Percentiles rank a stretch among this genome's conserved stretches.
Evolutionary conservation across 495 filamentous ascomycete genomes (phyloP).

Genomic region (Talaromyces trachyspermus): DNA sequence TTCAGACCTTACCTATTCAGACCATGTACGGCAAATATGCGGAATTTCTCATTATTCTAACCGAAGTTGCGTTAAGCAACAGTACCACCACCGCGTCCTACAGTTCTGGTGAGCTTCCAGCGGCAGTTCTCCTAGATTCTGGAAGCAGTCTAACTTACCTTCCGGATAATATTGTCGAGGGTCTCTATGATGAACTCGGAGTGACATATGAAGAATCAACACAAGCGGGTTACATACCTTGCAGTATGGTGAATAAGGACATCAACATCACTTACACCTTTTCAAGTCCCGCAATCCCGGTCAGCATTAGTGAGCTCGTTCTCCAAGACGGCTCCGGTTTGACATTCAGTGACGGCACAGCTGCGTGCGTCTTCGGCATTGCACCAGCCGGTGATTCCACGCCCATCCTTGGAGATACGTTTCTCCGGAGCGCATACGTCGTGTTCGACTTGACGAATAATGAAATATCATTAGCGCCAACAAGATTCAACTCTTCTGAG

Average conservation of each 20-base stretch:
- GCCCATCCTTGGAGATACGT: slow-evolving; percentile 82
- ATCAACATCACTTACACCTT: slow-evolving; percentile 64
- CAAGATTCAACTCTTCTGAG: slow-evolving; percentile 66
- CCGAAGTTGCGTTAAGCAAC: slow-evolving; percentile 46
- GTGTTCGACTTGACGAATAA: slow-evolving; percentile 88
- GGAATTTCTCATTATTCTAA: slow-evolving; percentile 82
- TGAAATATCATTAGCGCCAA: slow-evolving; percentile 79
- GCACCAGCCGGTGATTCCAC: slow-evolving; percentile 58
- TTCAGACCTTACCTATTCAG: slow-evolving; percentile 72
- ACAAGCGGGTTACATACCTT: slow-evolving; percentile 61
- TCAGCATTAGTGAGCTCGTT: slow-evolving; percentile 71
- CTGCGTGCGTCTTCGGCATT: slow-evolving; percentile 70
- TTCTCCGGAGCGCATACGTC: slow-evolving; percentile 84
- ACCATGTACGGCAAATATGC: slow-evolving; percentile 47
- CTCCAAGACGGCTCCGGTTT: slow-evolving; percentile 51
- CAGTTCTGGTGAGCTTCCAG: slow-evolving; percentile 45
- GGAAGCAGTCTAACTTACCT: slow-evolving; percentile 87
- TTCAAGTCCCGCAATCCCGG: slow-evolving; percentile 56
- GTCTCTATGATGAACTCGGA: slow-evolving; percentile 56
- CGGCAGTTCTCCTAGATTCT: slow-evolving; percentile 78
- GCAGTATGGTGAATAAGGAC: slow-evolving; percentile 51
- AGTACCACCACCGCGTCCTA: slow-evolving; percentile 35
- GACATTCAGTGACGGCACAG: slow-evolving; percentile 52
- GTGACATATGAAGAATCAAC: slow-evolving; percentile 51
- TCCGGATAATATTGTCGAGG: slow-evolving; percentile 56